Conservation (phyloP, 345 rosid species). For the Conringia planisiliqua region DNA sequence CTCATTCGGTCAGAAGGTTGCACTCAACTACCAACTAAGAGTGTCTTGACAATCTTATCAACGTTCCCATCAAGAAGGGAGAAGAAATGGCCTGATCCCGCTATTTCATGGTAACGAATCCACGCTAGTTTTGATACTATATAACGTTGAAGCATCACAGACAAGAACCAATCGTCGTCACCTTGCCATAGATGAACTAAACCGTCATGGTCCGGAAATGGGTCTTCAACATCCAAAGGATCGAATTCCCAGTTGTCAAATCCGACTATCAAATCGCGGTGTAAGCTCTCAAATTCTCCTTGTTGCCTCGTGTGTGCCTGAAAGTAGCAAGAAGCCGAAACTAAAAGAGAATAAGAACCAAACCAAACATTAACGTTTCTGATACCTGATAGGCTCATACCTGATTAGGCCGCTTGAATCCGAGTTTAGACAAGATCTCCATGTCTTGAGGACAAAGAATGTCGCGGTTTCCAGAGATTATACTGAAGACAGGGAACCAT, state of each 20-base stretch:
- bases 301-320: conserved; percentile 36
- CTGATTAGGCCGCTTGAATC: background rate
- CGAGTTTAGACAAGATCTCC: background rate
- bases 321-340: no score
- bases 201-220: conserved; percentile 45
- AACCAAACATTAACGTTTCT: background rate
- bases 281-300: conserved; percentile 56
- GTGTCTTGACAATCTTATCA: background rate
- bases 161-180: conserved; percentile 41
- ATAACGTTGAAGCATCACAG: background rate
- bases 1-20: background rate
- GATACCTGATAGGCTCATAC: background rate
- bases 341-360: background rate
- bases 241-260: conserved; percentile 72
- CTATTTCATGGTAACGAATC: background rate
- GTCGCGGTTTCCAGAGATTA: background rate
- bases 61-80: background rate
- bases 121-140: background rate
- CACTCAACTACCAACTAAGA: background rate
- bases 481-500: background rate
- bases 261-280: conserved; percentile 45
- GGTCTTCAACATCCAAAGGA: conserved; percentile 56
- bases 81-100: background rate
- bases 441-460: background rate
- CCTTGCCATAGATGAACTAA: conserved; percentile 68